Percentiles rank a stretch among this genome's conserved stretches.
Evolutionary conservation across 768 basidiomycete genomes (phyloP).

Genomic region (Leccinum boreale): DNA sequence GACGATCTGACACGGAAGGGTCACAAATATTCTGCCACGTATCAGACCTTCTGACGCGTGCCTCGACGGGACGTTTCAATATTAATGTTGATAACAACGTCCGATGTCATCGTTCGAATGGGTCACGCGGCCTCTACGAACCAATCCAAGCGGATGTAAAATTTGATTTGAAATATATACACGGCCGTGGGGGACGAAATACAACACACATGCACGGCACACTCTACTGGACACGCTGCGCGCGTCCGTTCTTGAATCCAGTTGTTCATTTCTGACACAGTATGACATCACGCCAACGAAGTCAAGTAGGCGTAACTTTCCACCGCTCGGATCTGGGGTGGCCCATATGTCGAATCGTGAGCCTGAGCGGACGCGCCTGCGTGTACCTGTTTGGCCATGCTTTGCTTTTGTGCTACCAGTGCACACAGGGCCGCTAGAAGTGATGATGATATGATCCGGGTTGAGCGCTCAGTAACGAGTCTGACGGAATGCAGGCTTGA

Average conservation of each 20-base stretch:
- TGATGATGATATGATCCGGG: slow-evolving; percentile 2
- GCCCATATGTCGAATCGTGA: slow-evolving; percentile 1
- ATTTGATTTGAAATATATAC: slow-evolving; percentile 1
- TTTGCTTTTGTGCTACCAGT: slow-evolving; percentile 38
- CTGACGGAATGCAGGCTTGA: neutral
- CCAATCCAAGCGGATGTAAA: slow-evolving; percentile 1
- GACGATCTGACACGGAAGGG: neutral
- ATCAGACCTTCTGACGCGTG: neutral
- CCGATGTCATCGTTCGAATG: neutral
- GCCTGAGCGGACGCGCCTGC: slow-evolving; percentile 2
- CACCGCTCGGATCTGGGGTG: slow-evolving; percentile 13
- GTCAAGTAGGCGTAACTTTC: slow-evolving; percentile 14
- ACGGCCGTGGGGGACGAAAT: neutral
- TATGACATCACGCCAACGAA: slow-evolving; percentile 20
- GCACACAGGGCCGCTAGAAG: slow-evolving; percentile 80
- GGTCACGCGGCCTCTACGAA: slow-evolving; percentile 1
- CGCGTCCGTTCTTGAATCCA: neutral
- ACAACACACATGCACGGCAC: slow-evolving; percentile 11
- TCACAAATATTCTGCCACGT: neutral
- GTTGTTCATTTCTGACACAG: neutral
- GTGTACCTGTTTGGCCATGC: slow-evolving; percentile 10
- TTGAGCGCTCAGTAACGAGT: neutral
- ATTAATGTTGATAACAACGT: neutral
- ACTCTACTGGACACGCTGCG: neutral
- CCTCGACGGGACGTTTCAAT: neutral